A percentile compares a stretch with the other conserved stretches of the same genome.
These are phyloP conservation scores for Verticillium klebahnii DNA, from an alignment of 2,329 filamentous ascomycete species.

Conservation along the genomic window DNA sequence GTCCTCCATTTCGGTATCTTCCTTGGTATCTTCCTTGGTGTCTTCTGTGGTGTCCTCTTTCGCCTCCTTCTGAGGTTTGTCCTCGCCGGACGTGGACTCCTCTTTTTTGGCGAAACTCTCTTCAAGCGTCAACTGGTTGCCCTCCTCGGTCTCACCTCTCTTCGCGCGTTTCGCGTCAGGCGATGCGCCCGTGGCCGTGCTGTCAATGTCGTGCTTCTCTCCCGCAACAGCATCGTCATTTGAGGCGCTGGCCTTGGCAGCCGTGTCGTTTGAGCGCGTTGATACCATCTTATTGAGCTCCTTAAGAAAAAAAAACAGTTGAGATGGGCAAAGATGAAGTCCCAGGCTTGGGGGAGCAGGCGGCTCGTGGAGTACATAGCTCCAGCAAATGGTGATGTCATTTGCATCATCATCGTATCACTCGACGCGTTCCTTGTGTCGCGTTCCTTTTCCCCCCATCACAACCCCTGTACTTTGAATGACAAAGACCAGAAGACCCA, in stretches of 20 bases:
- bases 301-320: too few species aligned
- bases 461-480: neutral
- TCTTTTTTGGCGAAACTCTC: conserved; percentile 6
- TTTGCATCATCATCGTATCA: neutral
- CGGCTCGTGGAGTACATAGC: neutral
- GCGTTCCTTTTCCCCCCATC: neutral
- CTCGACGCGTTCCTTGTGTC: neutral
- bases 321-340: too few species aligned
- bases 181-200: neutral
- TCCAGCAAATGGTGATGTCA: conserved; percentile 2
- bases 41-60: neutral
- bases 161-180: conserved; percentile 10
- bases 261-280: neutral
- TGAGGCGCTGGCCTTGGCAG: neutral
- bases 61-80: neutral
- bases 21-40: neutral
- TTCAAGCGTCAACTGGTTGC: conserved; percentile 8
- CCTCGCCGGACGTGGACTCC: neutral
- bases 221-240: neutral
- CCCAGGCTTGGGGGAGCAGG: neutral
- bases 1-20: neutral
- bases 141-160: conserved; percentile 2
- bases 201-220: conserved; percentile 9
- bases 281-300: neutral
- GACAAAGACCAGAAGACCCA: neutral